Percentiles rank a stretch among this genome's conserved stretches.
Evolutionary conservation across 2,329 filamentous ascomycete species (phyloP).

Genomic region (Huntiella bhutanensis): DNA sequence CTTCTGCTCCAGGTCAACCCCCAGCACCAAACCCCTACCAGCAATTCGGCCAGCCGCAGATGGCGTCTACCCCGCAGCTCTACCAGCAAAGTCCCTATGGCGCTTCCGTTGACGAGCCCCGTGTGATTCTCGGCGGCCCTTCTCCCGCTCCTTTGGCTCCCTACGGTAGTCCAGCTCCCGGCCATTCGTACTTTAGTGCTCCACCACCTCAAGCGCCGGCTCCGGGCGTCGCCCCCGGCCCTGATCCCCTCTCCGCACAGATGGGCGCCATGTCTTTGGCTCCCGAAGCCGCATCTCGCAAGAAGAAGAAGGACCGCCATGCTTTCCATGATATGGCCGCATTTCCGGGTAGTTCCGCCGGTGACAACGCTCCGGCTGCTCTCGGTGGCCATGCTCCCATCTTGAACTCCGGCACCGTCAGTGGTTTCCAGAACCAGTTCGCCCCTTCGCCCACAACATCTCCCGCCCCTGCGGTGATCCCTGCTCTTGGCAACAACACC

Average conservation of each 20-base stretch:
- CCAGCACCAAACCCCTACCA: constrained; percentile 35
- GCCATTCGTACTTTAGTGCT: neutral
- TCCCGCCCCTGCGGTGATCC: constrained; percentile 15
- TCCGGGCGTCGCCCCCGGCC: constrained; percentile 11
- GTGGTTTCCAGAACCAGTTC: constrained; percentile 18
- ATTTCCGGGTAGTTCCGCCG: constrained; percentile 40
- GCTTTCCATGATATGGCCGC: constrained; percentile 77
- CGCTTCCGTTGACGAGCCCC: constrained; percentile 2
- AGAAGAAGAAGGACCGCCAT: constrained; percentile 88
- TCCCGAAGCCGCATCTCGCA: constrained; percentile 27
- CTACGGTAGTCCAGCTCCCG: constrained; percentile 6
- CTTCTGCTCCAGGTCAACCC: constrained; percentile 33
- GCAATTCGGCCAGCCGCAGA: constrained; percentile 16
- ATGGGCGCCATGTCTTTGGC: constrained; percentile 56
- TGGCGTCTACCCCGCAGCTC: constrained; percentile 8
- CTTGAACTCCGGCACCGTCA: constrained; percentile 5
- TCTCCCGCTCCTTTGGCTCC: constrained; percentile 5
- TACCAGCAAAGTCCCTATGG: constrained; percentile 1
- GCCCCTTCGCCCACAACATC: constrained; percentile 29
- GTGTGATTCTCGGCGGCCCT: constrained; percentile 4
- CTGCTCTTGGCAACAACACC: constrained; percentile 17
- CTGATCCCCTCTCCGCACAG: constrained; percentile 44
- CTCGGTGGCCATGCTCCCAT: constrained; percentile 20
- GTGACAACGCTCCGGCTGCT: constrained; percentile 45
- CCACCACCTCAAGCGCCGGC: neutral